Conservation (phyloP, 441 rosid species). For the Corymbia calophylla region DNA sequence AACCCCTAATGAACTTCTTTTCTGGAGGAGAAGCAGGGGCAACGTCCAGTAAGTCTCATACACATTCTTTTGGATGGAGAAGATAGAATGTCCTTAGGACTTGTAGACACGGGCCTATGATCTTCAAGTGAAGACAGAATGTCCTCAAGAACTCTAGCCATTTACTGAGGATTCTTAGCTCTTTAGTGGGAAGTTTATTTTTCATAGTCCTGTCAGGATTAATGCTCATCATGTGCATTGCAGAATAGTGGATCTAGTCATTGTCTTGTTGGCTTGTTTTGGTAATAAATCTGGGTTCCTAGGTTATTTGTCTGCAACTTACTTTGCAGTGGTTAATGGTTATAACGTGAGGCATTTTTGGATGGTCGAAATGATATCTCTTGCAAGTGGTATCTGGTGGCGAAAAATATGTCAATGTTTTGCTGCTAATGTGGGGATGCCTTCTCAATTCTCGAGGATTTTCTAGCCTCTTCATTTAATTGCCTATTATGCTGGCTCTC, state of each 20-base stretch:
- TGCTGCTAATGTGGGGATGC: not conserved
- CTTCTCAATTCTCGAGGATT: not conserved
- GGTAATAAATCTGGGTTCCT: not conserved
- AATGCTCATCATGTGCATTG: not conserved
- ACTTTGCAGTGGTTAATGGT: not conserved
- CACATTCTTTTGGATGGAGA: not conserved
- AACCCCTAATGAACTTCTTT: not conserved
- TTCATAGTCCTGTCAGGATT: not conserved
- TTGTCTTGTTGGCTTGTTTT: not conserved
- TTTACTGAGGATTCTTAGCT: not conserved
- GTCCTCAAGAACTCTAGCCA: slow-evolving; percentile 18
- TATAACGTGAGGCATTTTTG: not conserved
- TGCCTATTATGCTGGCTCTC: not conserved
- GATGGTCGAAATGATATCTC: not conserved
- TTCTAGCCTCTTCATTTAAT: not conserved
- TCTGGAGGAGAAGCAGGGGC: not conserved
- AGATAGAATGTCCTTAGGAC: not conserved
- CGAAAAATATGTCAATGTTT: not conserved
- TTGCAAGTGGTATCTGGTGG: not conserved
- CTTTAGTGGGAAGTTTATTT: not conserved
- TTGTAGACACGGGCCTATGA: not conserved
- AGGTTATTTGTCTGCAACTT: not conserved
- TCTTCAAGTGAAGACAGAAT: slow-evolving; percentile 59
- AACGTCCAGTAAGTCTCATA: not conserved
- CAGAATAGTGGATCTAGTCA: not conserved